These are phyloP conservation scores for Leishmania tarentolae DNA, from an alignment of 208 protist species.

Conservation along the genomic window DNA sequence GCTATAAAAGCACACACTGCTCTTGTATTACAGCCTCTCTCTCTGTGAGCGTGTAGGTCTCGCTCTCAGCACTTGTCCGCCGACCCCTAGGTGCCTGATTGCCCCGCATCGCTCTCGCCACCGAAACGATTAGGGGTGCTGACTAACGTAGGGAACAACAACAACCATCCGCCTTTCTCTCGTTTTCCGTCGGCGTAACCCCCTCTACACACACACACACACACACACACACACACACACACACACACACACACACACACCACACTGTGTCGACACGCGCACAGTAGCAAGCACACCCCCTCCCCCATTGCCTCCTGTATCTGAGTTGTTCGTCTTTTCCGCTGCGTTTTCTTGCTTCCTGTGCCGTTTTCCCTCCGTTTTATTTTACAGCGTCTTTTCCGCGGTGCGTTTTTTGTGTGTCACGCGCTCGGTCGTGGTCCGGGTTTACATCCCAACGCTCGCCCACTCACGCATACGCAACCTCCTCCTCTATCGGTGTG, in stretches of 20 bases:
- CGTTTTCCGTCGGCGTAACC: too few relatives aligned
- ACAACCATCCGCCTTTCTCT: background rate
- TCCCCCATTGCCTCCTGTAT: background rate
- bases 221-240: background rate
- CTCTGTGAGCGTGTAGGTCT: background rate
- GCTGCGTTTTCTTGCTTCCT: background rate
- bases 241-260: background rate
- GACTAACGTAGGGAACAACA: too few relatives aligned
- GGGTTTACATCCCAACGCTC: background rate
- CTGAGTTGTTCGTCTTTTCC: background rate
- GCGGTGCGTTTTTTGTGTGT: background rate
- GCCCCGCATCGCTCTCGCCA: background rate
- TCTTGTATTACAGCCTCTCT: background rate
- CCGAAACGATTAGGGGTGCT: background rate
- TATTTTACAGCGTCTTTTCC: background rate
- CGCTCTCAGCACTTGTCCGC: background rate
- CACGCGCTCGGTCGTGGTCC: background rate
- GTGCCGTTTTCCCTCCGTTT: background rate
- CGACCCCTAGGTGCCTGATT: background rate
- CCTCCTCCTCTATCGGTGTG: background rate
- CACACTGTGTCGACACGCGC: too few relatives aligned
- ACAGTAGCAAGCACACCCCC: background rate
- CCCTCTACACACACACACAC: background rate
- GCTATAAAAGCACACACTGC: background rate
- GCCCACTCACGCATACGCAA: slow-evolving; percentile 1